A percentile compares a stretch with the other conserved stretches of the same genome.
phyloP scores from a whole-genome alignment of 2,329 filamentous ascomycete species.

The Pezizomycotina sp. region DNA sequence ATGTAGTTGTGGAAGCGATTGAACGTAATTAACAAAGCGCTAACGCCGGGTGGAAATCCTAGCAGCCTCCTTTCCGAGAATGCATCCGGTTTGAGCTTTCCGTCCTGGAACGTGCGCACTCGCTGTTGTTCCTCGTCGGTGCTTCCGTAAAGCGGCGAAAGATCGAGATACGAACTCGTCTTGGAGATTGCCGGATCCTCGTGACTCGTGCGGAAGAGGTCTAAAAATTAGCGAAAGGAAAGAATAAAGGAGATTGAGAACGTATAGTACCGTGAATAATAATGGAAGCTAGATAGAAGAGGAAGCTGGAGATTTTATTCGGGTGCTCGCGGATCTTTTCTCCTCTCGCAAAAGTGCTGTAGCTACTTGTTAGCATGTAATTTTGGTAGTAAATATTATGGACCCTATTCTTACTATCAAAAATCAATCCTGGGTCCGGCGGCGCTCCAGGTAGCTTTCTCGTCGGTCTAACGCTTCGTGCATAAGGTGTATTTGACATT shows the following conservation, averaged over 20 bases:
- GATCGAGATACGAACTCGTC: conserved; percentile 39
- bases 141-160: conserved; percentile 40
- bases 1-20: conserved; percentile 31
- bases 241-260: neutral
- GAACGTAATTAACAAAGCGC: conserved; percentile 32
- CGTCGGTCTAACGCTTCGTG: conserved; percentile 43
- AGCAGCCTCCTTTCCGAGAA: conserved; percentile 38
- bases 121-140: conserved; percentile 48
- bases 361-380: no score
- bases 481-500: conserved; percentile 48
- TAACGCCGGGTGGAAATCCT: conserved; percentile 39
- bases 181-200: conserved; percentile 33
- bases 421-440: conserved; percentile 51
- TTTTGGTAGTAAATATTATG: neutral
- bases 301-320: conserved; percentile 33
- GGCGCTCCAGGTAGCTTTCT: conserved; percentile 42
- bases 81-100: conserved; percentile 39
- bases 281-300: conserved; percentile 37
- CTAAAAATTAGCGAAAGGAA: conserved; percentile 2
- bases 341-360: conserved; percentile 22
- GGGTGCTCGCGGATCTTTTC: conserved; percentile 27
- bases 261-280: conserved; percentile 35
- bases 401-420: conserved; percentile 33
- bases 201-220: conserved; percentile 38
- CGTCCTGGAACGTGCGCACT: conserved; percentile 39